These are phyloP conservation scores for Candida verbasci DNA, from an alignment of 805 yeast genomes.

Conservation along the genomic window DNA sequence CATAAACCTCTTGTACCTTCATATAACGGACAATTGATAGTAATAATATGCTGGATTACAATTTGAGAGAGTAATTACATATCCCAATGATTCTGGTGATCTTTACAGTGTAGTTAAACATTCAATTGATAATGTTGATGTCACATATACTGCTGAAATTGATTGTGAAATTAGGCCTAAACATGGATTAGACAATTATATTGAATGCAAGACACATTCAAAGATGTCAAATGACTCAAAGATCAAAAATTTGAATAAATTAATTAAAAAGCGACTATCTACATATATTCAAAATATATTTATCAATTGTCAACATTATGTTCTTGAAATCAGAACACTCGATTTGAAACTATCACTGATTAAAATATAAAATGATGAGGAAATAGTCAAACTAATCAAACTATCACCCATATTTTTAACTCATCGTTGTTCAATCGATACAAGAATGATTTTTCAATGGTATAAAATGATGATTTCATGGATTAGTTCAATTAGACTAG, in stretches of 20 bases:
- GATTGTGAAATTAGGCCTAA: constrained; percentile 13
- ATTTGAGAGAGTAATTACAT: constrained; percentile 15
- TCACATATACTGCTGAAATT: constrained; percentile 20
- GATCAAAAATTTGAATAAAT: constrained; percentile 2
- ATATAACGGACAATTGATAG: constrained; percentile 75
- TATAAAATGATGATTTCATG: constrained; percentile 12
- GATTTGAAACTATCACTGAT: constrained; percentile 12
- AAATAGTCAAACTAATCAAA: constrained; percentile 9
- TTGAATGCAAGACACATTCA: constrained; percentile 22
- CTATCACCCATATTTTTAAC: constrained; percentile 7
- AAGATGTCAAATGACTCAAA: constrained; percentile 2
- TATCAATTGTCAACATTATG: constrained; percentile 12
- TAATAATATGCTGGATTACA: constrained; percentile 27
- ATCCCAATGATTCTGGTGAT: neutral
- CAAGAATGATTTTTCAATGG: constrained; percentile 13
- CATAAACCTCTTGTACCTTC: constrained; percentile 63
- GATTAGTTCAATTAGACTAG: constrained; percentile 7
- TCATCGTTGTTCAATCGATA: constrained; percentile 8
- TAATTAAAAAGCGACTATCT: constrained; percentile 11
- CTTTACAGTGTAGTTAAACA: constrained; percentile 16
- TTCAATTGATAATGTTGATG: constrained; percentile 8
- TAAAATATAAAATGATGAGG: constrained; percentile 9
- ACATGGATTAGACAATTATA: constrained; percentile 11
- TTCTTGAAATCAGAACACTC: constrained; percentile 15
- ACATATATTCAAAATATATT: constrained; percentile 18